Percentiles rank a stretch among this genome's conserved stretches.
These are phyloP conservation scores for Lepidium africanum DNA, from an alignment of 345 rosid genomes.

Conservation along the genomic window DNA sequence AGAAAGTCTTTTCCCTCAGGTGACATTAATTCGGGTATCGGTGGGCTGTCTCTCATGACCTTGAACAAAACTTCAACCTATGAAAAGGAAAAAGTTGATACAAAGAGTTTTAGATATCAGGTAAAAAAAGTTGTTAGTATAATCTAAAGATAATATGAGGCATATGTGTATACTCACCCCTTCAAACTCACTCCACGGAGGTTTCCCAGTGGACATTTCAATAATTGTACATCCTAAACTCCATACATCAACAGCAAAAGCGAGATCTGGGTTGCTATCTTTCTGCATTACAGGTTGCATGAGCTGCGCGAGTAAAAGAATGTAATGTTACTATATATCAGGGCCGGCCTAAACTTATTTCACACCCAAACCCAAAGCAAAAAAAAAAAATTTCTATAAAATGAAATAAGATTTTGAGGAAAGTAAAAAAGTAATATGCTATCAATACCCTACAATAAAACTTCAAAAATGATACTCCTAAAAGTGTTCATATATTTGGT, in stretches of 20 bases:
- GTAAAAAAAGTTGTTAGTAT: not conserved
- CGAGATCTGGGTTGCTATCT: slow-evolving; percentile 66
- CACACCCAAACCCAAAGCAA: too few species aligned
- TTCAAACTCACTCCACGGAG: slow-evolving; percentile 96
- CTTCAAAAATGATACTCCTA: too few species aligned
- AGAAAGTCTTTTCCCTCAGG: slow-evolving; percentile 83
- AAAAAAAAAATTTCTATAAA: too few species aligned
- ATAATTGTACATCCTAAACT: slow-evolving; percentile 95
- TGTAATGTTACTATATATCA: slow-evolving; percentile 7
- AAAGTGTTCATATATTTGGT: too few species aligned
- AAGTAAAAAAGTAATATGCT: too few species aligned
- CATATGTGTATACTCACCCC: slow-evolving; percentile 57
- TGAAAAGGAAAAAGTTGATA: slow-evolving; percentile 1
- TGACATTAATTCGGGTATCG: slow-evolving; percentile 73
- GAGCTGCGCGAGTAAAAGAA: slow-evolving; percentile 42
- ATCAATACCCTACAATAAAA: too few species aligned
- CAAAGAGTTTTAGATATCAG: not conserved
- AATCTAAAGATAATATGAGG: not conserved
- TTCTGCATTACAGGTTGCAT: slow-evolving; percentile 88
- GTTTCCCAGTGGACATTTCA: slow-evolving; percentile 94
- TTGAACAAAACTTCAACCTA: slow-evolving; percentile 98
- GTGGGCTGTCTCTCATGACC: slow-evolving; percentile 76
- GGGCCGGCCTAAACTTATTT: too few species aligned
- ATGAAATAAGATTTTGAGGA: too few species aligned
- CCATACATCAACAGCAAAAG: slow-evolving; percentile 97